Base-by-base conservation (phyloP, 371 early-diverging fungal species). In the Thermomucor indicae-seudaticae region DNA sequence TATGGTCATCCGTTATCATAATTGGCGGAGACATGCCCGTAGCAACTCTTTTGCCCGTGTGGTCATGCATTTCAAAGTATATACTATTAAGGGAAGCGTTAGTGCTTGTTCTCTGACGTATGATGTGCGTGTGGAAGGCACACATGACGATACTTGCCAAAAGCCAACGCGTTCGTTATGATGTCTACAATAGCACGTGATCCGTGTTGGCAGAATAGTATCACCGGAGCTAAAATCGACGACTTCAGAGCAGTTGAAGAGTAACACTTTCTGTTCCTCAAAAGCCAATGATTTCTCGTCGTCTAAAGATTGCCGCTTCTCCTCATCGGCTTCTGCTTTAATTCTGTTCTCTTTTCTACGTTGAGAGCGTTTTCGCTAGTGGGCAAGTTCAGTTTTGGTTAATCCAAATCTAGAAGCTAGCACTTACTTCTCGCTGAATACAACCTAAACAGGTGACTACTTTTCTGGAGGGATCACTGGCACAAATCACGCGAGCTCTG, bases 1-100 rank as follows among this genome's bases (percentile, higher is more conserved):
- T 96, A 73, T 96, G 96, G 60, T 96, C 96, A 57, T 96, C 96
- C 1, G 96, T 96, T 47, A 96, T 93, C 88, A 96, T 86, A 39
- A 96, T 91, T 2, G 96, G 93, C 2, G 95, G 91, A 8, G 95
- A 91, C 57, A 88, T 78, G 29, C 91, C 93, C 3, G 83, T 78
- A 7, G 93, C 92, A 8, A 93, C 75, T 34, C 82, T 69, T 24
- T 76, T 70, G 42, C 85, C 83, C 19, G 62, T 66, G 51, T 79
- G 65, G 64, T 95, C 92, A 12, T 78, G 63, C 57, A 91, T 77
- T 29, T 83, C 70, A 62, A 92, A 89, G 55, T 83, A 87, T 25
- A 96, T 72, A 55, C 75, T 75, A 40, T 14, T 17, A 40, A n/a
- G 32, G 29, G 29, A 30, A 7, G 16, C 43, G 8, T 47, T 5